A percentile compares a stretch with the other conserved stretches of the same genome.
Conservation (phyloP, 192 early-diverging fungal genomes). For the Gonapodya prolifera region DNA sequence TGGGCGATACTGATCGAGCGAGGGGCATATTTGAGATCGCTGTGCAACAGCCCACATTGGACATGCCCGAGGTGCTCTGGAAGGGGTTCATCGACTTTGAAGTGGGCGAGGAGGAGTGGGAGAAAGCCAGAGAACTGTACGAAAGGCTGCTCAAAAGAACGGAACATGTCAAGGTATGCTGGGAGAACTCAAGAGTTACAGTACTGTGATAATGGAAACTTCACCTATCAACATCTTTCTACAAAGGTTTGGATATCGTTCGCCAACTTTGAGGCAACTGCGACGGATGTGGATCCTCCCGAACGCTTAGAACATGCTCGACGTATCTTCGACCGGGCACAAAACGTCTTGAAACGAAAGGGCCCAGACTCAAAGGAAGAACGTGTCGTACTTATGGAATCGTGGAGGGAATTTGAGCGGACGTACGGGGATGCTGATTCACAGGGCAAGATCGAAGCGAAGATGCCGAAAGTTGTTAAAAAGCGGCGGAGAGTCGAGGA, state of each 20-base stretch:
- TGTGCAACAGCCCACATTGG: conserved; percentile 71
- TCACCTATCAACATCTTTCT: not conserved
- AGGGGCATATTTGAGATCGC: conserved; percentile 88
- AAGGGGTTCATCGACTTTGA: conserved; percentile 97
- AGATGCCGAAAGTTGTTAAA: conserved; percentile 86
- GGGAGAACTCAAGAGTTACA: conserved; percentile 6
- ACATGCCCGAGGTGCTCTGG: conserved; percentile 99
- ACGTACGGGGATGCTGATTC: conserved; percentile 39
- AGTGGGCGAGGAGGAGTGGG: conserved; percentile 66
- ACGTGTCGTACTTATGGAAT: conserved; percentile 74
- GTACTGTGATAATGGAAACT: conserved; percentile 4
- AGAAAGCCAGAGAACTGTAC: conserved; percentile 67
- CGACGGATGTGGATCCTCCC: conserved; percentile 34
- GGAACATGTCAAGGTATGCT: conserved; percentile 83
- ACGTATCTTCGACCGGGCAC: conserved; percentile 61
- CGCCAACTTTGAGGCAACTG: conserved; percentile 77
- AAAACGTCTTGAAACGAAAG: conserved; percentile 51
- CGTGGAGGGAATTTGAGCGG: conserved; percentile 80
- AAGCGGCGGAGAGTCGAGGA: conserved; percentile 61
- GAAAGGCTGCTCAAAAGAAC: conserved; percentile 71
- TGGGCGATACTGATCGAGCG: conserved; percentile 75
- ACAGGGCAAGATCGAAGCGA: conserved; percentile 44
- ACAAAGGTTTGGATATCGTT: conserved; percentile 69
- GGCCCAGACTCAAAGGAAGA: conserved; percentile 63
- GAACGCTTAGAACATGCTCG: conserved; percentile 43